Percentiles rank a stretch among this genome's conserved stretches.
These are phyloP conservation scores for Diplodia mutila DNA, from an alignment of 2,329 filamentous ascomycete species.

Conservation along the genomic window DNA sequence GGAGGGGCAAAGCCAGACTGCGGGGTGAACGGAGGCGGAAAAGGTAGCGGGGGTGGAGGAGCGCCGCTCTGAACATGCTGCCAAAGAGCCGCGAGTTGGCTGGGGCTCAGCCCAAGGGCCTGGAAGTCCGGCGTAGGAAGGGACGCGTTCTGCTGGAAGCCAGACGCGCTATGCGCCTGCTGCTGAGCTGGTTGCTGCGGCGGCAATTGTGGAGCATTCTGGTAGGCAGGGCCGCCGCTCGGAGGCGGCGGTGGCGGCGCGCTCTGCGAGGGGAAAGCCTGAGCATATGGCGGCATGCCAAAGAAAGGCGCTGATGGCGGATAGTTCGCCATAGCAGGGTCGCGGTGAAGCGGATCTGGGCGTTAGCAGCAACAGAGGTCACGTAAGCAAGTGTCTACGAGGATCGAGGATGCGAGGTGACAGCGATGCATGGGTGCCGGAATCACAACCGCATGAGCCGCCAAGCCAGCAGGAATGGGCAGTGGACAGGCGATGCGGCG, in stretches of 20 bases:
- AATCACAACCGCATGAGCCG: constrained; percentile 17
- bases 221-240: neutral
- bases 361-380: constrained; percentile 25
- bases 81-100: constrained; percentile 22
- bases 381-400: constrained; percentile 19
- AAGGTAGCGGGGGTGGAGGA: constrained; percentile 30
- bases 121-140: constrained; percentile 31
- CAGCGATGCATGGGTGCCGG: constrained; percentile 25
- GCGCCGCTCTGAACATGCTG: constrained; percentile 27
- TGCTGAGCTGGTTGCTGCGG: constrained; percentile 7
- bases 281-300: constrained; percentile 13
- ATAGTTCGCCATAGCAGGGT: constrained; percentile 24
- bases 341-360: constrained; percentile 6
- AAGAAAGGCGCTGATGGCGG: constrained; percentile 22
- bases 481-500: constrained; percentile 18
- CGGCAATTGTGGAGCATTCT: constrained; percentile 15
- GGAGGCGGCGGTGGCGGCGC: constrained; percentile 8
- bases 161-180: constrained; percentile 15
- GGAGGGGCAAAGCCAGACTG: constrained; percentile 31
- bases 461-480: constrained; percentile 23
- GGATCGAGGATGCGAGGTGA: constrained; percentile 11
- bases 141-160: constrained; percentile 32
- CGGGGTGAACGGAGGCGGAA: constrained; percentile 37
- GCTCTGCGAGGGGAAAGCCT: constrained; percentile 14
- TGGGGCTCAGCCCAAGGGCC: constrained; percentile 18